Base-by-base conservation (phyloP, 176 grass and related monocot species). In the Lolium rigidum region DNA sequence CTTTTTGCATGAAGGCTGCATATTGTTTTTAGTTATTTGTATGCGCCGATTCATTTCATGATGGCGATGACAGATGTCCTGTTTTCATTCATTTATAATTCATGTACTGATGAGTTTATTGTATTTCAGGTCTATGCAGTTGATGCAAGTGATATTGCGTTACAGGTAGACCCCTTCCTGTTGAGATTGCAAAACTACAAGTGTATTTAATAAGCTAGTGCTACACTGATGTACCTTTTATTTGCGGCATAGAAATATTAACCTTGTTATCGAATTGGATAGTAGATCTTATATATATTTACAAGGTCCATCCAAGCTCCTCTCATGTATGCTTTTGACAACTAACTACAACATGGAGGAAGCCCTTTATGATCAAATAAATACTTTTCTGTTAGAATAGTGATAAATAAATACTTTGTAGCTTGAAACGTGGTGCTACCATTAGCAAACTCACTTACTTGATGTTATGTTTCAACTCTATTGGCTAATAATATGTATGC, bases 121-220 rank as follows among this genome's bases (percentile, higher is more conserved):
- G 50, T 77, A 58, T 78, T 91, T 85, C 79, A 99, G 97, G 97
- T 99, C 59, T 99, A 99, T 79, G 97, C 97, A 3, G 89, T 99
- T 6, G 97, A 99, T 90, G 97, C 94, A 78, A 99, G 97, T 91
- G 92, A 94, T 50, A 99, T 99, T 92, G 94, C 87, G 44, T 41
- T 88, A 35, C 94, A 99, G 97, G 97, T 99, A 86, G 26, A 78
- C 47, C 72, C 22, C 28, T 58, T 80, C 52, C 6, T 48, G 11
- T 83, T 89, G 74, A 38, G 17, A 41, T 84, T 56, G 12, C 49
- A 52, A 75, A 90, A 74, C 26, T 75, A 22, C 38, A 84, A 70
- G 43, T 43, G 22, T 70, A 78, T 63, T 86, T 82, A 79, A 86
- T 79, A 55, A 67, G 61, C 44, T 37, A 76, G 49, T 84, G 49